phyloP scores from a whole-genome alignment of 2,329 filamentous ascomycete species.

The Botrytis fabae region DNA sequence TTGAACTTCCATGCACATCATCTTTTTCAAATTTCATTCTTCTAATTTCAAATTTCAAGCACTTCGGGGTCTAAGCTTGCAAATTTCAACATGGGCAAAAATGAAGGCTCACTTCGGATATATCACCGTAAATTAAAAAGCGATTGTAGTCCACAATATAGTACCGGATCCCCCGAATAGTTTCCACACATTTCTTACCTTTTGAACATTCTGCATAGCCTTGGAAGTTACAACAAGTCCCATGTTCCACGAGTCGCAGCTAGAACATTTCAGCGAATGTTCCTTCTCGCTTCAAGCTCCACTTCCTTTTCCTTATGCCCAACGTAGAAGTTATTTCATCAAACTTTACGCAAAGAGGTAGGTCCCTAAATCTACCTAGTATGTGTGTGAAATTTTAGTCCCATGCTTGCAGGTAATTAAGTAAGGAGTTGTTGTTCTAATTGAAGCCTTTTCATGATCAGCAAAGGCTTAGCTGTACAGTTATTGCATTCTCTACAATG shows the following conservation, averaged over 20 bases:
- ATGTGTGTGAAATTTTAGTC: slow-evolving; percentile 1
- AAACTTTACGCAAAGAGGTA: slow-evolving; percentile 18
- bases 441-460: slow-evolving; percentile 4
- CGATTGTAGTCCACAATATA: slow-evolving; percentile 8
- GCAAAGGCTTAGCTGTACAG: slow-evolving; percentile 7
- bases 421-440: background rate
- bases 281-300: slow-evolving; percentile 11
- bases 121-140: slow-evolving; percentile 17
- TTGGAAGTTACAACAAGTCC: slow-evolving; percentile 17
- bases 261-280: slow-evolving; percentile 20
- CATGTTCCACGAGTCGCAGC: background rate
- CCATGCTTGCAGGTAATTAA: slow-evolving; percentile 7
- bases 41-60: background rate
- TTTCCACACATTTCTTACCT: slow-evolving; percentile 9
- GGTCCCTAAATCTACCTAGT: slow-evolving; percentile 4
- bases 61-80: slow-evolving; percentile 19
- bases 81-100: slow-evolving; percentile 18
- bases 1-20: slow-evolving; percentile 17
- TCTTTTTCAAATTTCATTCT: background rate
- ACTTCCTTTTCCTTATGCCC: background rate
- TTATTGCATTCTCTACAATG: background rate
- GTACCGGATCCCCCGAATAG: slow-evolving; percentile 11
- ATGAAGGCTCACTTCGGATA: slow-evolving; percentile 15
- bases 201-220: slow-evolving; percentile 9
- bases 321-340: slow-evolving; percentile 7